phyloP scores from a whole-genome alignment of 2,329 filamentous ascomycete genomes.

The Periconia sp. region DNA sequence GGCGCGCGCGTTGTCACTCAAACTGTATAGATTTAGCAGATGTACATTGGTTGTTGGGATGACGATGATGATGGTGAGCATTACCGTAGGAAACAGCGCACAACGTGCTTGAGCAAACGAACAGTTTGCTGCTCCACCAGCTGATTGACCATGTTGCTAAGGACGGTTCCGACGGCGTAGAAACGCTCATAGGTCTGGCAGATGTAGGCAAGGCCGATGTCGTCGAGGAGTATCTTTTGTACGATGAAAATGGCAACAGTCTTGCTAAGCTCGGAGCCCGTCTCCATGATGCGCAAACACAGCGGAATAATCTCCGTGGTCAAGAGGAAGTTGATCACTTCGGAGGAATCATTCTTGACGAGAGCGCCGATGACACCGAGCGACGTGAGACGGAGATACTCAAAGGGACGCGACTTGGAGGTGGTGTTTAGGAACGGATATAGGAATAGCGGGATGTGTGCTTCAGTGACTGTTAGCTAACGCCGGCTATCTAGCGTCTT shows the following conservation, averaged over 20 bases:
- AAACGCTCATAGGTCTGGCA: constrained; percentile 98
- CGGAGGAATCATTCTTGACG: constrained; percentile 97
- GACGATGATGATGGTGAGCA: constrained; percentile 24
- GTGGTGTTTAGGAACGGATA: constrained; percentile 99
- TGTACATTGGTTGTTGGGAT: background rate
- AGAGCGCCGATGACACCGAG: constrained; percentile 95
- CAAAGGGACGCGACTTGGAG: constrained; percentile 95
- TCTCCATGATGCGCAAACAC: constrained; percentile 98
- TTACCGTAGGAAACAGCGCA: constrained; percentile 92
- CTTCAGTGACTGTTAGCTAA: constrained; percentile 50
- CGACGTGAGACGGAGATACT: constrained; percentile 93
- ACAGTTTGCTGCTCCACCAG: constrained; percentile 97
- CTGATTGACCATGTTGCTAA: constrained; percentile 98
- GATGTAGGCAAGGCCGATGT: constrained; percentile 96
- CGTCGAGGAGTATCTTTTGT: constrained; percentile 96
- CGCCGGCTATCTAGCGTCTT: background rate
- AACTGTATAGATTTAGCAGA: constrained; percentile 52
- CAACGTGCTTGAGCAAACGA: constrained; percentile 92
- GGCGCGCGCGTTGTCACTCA: constrained; percentile 94
- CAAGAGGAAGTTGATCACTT: constrained; percentile 98
- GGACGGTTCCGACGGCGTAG: constrained; percentile 93
- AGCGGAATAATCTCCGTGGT: constrained; percentile 98
- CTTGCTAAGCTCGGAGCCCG: constrained; percentile 95
- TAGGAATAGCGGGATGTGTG: constrained; percentile 94
- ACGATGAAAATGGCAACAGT: constrained; percentile 99